Conservation (phyloP, 192 early-diverging fungal genomes). For the Coemansia sp. region DNA sequence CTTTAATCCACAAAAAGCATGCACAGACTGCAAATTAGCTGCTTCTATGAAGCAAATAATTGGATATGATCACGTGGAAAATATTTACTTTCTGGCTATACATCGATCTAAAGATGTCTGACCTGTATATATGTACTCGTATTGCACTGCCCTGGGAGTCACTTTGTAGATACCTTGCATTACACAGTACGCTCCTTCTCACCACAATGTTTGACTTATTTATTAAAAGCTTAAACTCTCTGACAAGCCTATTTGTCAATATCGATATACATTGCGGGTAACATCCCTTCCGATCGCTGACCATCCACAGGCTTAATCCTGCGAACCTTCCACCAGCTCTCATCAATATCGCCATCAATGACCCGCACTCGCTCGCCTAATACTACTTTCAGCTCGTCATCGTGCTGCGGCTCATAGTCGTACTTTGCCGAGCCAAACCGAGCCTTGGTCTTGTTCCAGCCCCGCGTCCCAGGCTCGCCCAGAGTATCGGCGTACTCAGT, state of each 20-base stretch:
- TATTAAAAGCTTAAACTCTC: no score
- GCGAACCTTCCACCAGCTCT: slow-evolving; percentile 51
- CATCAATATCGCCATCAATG: slow-evolving; percentile 41
- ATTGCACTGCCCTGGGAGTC: no score
- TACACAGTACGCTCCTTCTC: no score
- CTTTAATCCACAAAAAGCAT: no score
- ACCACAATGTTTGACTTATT: no score
- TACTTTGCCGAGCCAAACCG: slow-evolving; percentile 43
- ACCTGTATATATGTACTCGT: no score
- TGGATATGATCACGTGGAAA: no score
- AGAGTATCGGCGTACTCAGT: slow-evolving; percentile 37
- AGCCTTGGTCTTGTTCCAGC: slow-evolving; percentile 41
- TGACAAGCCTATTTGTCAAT: slow-evolving; percentile 30
- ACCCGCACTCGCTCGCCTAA: slow-evolving; percentile 37
- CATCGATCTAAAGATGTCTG: no score
- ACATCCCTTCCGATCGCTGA: slow-evolving; percentile 29
- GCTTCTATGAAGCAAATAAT: no score
- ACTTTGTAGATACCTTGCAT: no score
- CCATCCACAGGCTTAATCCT: neutral
- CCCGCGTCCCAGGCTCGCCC: slow-evolving; percentile 30
- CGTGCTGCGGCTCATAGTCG: slow-evolving; percentile 44
- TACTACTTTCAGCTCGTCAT: slow-evolving; percentile 35
- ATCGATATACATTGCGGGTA: slow-evolving; percentile 50
- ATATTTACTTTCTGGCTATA: no score
- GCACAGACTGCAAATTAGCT: no score